Conservation (phyloP, 108 stramenopile species). For the Bacterosira constricta region DNA sequence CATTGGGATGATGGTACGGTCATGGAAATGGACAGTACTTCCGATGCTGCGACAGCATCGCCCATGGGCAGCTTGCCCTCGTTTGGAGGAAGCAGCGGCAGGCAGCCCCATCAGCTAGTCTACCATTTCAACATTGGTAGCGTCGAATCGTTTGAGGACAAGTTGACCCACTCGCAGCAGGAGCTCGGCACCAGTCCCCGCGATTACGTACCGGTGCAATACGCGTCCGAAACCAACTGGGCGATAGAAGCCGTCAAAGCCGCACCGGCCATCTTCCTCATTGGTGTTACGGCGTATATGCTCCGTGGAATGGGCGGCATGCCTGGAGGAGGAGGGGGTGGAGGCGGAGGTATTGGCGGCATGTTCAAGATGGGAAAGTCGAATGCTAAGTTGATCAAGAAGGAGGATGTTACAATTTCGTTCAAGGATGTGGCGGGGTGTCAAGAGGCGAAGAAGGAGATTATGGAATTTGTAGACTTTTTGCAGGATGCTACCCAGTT, state of each 20-base stretch:
- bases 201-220: slow-evolving; percentile 94
- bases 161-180: slow-evolving; percentile 90
- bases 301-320: slow-evolving; percentile 80
- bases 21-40: slow-evolving; percentile 47
- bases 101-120: slow-evolving; percentile 40
- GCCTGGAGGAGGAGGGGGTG: slow-evolving; percentile 62
- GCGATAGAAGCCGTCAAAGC: slow-evolving; percentile 74
- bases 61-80: slow-evolving; percentile 1
- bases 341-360: slow-evolving; percentile 79
- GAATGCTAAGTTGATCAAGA: slow-evolving; percentile 88
- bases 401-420: slow-evolving; percentile 82
- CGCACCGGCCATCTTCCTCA: slow-evolving; percentile 76
- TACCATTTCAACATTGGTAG: slow-evolving; percentile 97
- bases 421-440: slow-evolving; percentile 99
- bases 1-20: slow-evolving; percentile 58
- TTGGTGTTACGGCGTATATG: slow-evolving; percentile 81
- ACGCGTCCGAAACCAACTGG: slow-evolving; percentile 91
- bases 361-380: slow-evolving; percentile 86
- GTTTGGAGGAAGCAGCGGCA: background rate
- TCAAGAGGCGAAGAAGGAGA: slow-evolving; percentile 97
- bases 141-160: slow-evolving; percentile 97
- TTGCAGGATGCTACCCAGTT: slow-evolving; percentile 88
- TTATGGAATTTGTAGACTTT: slow-evolving; percentile 99
- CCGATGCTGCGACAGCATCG: background rate
- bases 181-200: slow-evolving; percentile 81